Conservation (phyloP, 306 rosid species). For the Trifolium subterraneum region DNA sequence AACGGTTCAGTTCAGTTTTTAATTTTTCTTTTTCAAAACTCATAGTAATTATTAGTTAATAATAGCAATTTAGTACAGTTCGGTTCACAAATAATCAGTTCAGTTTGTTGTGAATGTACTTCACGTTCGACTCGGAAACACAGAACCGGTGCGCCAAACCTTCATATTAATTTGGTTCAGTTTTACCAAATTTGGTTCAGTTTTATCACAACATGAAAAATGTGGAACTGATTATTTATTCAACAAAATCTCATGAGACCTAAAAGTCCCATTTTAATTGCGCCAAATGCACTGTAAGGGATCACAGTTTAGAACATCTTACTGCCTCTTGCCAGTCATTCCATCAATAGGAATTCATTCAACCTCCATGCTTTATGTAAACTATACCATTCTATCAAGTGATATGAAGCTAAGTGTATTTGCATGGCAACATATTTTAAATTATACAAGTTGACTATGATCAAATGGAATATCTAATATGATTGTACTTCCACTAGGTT, state of each 20-base stretch:
- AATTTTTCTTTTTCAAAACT: not conserved
- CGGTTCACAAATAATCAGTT: not conserved
- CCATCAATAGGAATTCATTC: conserved; percentile 1
- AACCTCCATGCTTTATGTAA: not conserved
- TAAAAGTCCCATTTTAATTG: not conserved
- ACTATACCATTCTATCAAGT: conserved; percentile 6
- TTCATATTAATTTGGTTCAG: no score
- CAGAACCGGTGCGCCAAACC: not conserved
- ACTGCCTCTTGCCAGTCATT: conserved; percentile 9
- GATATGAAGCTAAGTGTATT: conserved; percentile 21
- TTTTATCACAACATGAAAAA: conserved; percentile 1
- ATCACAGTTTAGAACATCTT: conserved; percentile 19
- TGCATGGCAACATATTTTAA: not conserved
- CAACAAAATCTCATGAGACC: not conserved
- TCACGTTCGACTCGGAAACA: not conserved
- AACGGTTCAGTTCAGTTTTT: not conserved
- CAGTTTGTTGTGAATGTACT: not conserved
- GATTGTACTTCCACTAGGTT: conserved; percentile 10
- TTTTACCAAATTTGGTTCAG: not conserved
- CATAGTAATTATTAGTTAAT: not conserved
- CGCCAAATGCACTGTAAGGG: not conserved
- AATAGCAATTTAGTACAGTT: not conserved
- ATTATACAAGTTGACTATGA: conserved; percentile 3
- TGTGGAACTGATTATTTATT: not conserved
- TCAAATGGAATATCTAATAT: conserved; percentile 31